A percentile compares a stretch with the other conserved stretches of the same genome.
Conservation (phyloP, 108 stramenopile species). For the Epithemia pelagica region DNA sequence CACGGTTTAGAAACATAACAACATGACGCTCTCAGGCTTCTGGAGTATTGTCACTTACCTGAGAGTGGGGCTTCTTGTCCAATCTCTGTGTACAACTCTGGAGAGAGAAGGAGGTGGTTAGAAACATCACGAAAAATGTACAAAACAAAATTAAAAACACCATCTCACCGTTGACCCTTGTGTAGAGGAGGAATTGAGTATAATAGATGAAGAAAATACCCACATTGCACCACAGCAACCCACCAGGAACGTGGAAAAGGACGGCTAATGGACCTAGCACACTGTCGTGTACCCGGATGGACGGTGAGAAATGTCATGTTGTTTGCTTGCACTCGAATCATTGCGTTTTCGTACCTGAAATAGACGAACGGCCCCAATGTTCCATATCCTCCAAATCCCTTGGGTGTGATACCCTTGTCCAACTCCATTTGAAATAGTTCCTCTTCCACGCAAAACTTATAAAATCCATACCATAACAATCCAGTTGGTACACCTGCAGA, state of each 20-base stretch:
- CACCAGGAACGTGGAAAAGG: slow-evolving; percentile 26
- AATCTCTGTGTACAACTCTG: slow-evolving; percentile 17
- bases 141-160: too few relatives aligned
- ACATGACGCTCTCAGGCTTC: too few relatives aligned
- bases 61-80: slow-evolving; percentile 16
- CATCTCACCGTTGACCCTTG: slow-evolving; percentile 40
- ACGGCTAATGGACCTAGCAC: slow-evolving; percentile 25
- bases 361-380: slow-evolving; percentile 23
- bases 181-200: slow-evolving; percentile 34
- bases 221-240: slow-evolving; percentile 18
- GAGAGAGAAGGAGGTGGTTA: too few relatives aligned
- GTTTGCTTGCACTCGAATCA: too few relatives aligned
- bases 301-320: too few relatives aligned
- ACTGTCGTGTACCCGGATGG: too few relatives aligned
- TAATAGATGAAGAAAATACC: slow-evolving; percentile 19
- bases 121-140: too few relatives aligned
- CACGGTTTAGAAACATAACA: too few relatives aligned
- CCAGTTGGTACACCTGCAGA: slow-evolving; percentile 21
- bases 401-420: slow-evolving; percentile 10
- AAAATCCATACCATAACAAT: slow-evolving; percentile 45
- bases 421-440: slow-evolving; percentile 40
- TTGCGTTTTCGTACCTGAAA: slow-evolving; percentile 1
- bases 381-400: slow-evolving; percentile 42
- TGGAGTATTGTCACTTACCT: too few relatives aligned
- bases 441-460: slow-evolving; percentile 45